Percentiles rank a stretch among this genome's conserved stretches.
phyloP scores from a whole-genome alignment of 2,329 filamentous ascomycete species.

The Epichloe gansuensis region DNA sequence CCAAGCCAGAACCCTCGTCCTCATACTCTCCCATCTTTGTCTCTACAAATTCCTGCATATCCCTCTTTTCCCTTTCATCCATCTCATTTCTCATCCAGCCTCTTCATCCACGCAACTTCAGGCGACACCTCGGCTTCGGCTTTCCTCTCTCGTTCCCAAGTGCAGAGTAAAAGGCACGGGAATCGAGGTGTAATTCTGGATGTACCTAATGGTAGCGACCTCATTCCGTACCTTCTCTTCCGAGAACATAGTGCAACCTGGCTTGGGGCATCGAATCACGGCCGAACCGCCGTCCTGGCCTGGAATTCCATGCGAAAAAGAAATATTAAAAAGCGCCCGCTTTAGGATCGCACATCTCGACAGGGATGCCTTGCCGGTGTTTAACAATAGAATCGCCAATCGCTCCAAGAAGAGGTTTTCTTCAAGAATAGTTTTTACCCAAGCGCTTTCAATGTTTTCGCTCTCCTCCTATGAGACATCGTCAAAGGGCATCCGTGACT shows the following conservation, averaged over 20 bases:
- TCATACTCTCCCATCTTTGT: conserved; percentile 9
- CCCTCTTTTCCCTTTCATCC: no score
- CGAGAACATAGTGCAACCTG: conserved; percentile 7
- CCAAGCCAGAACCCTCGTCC: not conserved
- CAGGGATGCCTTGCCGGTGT: conserved; percentile 2
- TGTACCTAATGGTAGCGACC: conserved; percentile 7
- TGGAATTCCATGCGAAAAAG: conserved; percentile 6
- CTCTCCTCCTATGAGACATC: no score
- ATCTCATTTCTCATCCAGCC: conserved; percentile 13
- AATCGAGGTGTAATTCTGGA: conserved; percentile 7
- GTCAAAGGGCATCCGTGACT: not conserved
- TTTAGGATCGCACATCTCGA: conserved; percentile 1
- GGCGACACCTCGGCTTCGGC: not conserved
- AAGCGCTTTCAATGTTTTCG: no score
- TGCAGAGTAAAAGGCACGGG: conserved; percentile 8
- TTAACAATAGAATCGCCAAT: not conserved
- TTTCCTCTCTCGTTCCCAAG: conserved; percentile 8
- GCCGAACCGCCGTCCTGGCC: conserved; percentile 3
- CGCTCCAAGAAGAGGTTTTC: no score
- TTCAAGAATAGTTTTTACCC: no score
- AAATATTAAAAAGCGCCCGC: conserved; percentile 4
- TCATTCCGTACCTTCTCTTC: conserved; percentile 8
- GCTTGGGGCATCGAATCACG: conserved; percentile 6
- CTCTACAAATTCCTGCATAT: conserved; percentile 9
- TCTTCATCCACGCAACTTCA: not conserved